Conservation (phyloP, 2,329 filamentous ascomycete genomes). For the Fusarium secorum region DNA sequence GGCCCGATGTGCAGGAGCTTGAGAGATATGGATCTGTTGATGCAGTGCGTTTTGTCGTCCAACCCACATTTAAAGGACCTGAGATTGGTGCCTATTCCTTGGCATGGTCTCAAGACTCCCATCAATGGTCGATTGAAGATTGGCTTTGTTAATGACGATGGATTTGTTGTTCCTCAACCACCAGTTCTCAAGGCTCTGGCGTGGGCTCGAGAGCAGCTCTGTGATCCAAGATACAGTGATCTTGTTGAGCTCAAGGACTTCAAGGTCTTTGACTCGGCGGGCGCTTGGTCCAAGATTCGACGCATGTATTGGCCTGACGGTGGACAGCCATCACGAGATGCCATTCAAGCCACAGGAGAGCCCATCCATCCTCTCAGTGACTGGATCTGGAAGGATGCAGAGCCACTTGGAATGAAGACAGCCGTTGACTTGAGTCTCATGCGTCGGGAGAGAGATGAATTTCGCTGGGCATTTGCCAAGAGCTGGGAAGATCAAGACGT, state of each 20-base stretch:
- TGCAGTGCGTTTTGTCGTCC: background rate
- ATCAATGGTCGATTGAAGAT: conserved; percentile 62
- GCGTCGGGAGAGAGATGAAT: background rate
- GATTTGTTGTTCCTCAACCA: conserved; percentile 62
- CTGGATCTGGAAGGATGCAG: background rate
- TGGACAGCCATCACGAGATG: background rate
- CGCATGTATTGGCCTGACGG: background rate
- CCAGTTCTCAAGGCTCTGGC: conserved; percentile 64
- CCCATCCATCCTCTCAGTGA: background rate
- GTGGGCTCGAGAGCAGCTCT: background rate
- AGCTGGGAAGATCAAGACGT: background rate
- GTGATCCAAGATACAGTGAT: background rate
- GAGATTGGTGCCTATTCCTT: conserved; percentile 43
- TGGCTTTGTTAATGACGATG: conserved; percentile 49
- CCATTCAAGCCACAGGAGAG: background rate
- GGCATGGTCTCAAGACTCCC: conserved; percentile 35
- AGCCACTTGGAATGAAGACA: background rate
- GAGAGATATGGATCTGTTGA: background rate
- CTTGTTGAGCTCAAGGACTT: background rate
- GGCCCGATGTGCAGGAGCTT: background rate
- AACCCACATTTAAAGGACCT: background rate
- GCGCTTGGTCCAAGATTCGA: background rate
- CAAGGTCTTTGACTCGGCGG: background rate
- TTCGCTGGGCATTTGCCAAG: background rate
- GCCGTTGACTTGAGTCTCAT: background rate